Evolutionary conservation across 2,329 filamentous ascomycete genomes (phyloP), one percentile per base, ranked within the genome.

Genomic region (Pezicula rhizophila): DNA sequence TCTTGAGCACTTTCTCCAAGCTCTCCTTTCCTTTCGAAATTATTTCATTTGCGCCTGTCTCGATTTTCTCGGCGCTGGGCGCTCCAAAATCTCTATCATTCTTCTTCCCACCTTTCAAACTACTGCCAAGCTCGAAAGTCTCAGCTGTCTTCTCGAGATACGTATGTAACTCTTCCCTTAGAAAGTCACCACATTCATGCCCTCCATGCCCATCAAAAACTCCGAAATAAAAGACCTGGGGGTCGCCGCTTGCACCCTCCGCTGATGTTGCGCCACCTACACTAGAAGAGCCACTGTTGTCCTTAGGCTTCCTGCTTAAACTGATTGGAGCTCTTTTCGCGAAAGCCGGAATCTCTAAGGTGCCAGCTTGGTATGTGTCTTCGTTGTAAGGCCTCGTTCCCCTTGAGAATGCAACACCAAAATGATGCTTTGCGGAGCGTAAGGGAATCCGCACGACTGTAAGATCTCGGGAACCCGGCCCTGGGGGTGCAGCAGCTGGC

Each of bases 131-230:
- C 52, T 86, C 85, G 62, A 97, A 95, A 15, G 83, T 75, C 48
- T 75, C 73, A 0, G 89, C 87, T 0, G 89, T 81, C 56, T 89
- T 78, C 67, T 99, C 92, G 33, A 99, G 83, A 65, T 96, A 97
- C 8, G 80, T 80, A 65, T 96, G 93, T 52, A 99, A 71, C 62
- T 87, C 81, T 52, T 96, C 88, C 50, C 84, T 78, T 57, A 97
- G 68, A 59, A 96, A 97, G 15, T 85, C 83, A 51, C 89, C 90
- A 67, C 93, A 97, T 65, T 96, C 87, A 17, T 74, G 79, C 17
- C 93, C 93, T 8, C 93, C 93, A 70, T 99, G 93, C 2, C 93
- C 93, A 67, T 99, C 93, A 62, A 97, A 99, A 1, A 97, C 84
- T 1, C 81, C 91, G 75, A 96, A 99, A 68, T 97, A 99, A 68